Evolutionary conservation across 2,329 filamentous ascomycete genomes (phyloP).

Genomic region (Pseudogymnoascus sp.): DNA sequence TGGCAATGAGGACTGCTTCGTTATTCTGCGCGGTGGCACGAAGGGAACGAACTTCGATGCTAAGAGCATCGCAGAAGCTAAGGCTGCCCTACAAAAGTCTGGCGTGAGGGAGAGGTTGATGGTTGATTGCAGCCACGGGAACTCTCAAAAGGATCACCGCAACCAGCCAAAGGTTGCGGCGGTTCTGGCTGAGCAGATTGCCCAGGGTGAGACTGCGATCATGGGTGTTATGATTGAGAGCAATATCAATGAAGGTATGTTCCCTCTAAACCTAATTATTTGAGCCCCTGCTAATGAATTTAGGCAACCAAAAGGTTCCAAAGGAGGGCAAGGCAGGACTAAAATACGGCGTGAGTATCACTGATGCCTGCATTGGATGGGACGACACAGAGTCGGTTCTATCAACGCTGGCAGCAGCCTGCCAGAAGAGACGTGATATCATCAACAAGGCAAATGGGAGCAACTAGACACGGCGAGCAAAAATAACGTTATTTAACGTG

Average conservation of each 20-base stretch:
- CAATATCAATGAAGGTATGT: slow-evolving; percentile 82
- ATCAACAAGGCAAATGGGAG: not conserved
- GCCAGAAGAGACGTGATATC: slow-evolving; percentile 51
- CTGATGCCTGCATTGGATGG: slow-evolving; percentile 95
- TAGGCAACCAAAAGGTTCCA: slow-evolving; percentile 84
- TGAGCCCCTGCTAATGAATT: slow-evolving; percentile 10
- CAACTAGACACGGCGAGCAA: not conserved
- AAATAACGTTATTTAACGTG: slow-evolving; percentile 3
- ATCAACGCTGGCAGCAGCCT: slow-evolving; percentile 68
- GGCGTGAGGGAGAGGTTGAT: slow-evolving; percentile 73
- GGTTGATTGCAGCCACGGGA: slow-evolving; percentile 97
- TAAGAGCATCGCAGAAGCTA: slow-evolving; percentile 74
- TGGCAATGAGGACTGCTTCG: slow-evolving; percentile 95
- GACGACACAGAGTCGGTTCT: slow-evolving; percentile 78
- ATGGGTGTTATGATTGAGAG: slow-evolving; percentile 99
- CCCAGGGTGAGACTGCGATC: slow-evolving; percentile 73
- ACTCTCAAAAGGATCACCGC: slow-evolving; percentile 91
- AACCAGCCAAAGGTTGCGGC: slow-evolving; percentile 94
- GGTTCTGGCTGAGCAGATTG: slow-evolving; percentile 74
- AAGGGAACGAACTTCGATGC: slow-evolving; percentile 92
- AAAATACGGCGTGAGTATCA: slow-evolving; percentile 93
- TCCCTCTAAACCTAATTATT: not conserved
- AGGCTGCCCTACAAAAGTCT: slow-evolving; percentile 68
- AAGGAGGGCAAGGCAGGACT: slow-evolving; percentile 76
- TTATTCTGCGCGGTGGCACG: slow-evolving; percentile 86